Evolutionary conservation across 768 basidiomycete species (phyloP).

Genomic region (Dioszegia hungarica): DNA sequence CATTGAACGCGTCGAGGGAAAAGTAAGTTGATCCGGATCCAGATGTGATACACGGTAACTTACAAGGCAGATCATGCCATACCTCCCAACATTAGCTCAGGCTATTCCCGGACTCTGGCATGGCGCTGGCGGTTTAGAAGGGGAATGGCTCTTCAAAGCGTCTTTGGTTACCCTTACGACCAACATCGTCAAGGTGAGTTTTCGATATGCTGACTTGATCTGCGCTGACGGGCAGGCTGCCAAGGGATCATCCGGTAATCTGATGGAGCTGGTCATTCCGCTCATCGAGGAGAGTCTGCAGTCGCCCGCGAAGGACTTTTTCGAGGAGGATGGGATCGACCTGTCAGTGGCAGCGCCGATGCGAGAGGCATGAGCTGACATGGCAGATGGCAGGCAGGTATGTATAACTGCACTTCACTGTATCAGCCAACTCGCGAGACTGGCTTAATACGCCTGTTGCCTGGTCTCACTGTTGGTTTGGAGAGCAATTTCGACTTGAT

Average conservation of each 20-base stretch:
- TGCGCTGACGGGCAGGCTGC: slow-evolving; percentile 24
- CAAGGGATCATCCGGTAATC: slow-evolving; percentile 31
- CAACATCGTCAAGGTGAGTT: slow-evolving; percentile 36
- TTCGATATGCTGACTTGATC: not conserved
- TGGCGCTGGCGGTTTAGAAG: slow-evolving; percentile 38
- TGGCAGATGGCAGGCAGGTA: slow-evolving; percentile 41
- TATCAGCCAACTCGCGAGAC: slow-evolving; percentile 30
- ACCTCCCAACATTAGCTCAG: slow-evolving; percentile 31
- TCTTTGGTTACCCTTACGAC: slow-evolving; percentile 44
- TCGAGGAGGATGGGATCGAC: slow-evolving; percentile 46
- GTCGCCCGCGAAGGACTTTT: slow-evolving; percentile 45
- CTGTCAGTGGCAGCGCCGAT: slow-evolving; percentile 20
- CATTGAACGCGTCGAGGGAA: slow-evolving; percentile 40
- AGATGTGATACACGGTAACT: not conserved
- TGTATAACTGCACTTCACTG: slow-evolving; percentile 38
- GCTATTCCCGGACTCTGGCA: slow-evolving; percentile 46
- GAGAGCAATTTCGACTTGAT: slow-evolving; percentile 42
- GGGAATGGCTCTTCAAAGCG: slow-evolving; percentile 49
- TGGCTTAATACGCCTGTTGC: slow-evolving; percentile 38
- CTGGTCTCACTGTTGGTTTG: slow-evolving; percentile 35
- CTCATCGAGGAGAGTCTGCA: slow-evolving; percentile 46
- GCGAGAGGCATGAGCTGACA: not conserved
- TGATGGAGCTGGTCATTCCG: slow-evolving; percentile 46
- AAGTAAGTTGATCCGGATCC: slow-evolving; percentile 16
- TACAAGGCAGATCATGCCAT: slow-evolving; percentile 35